Evolutionary conservation across 306 rosid genomes (phyloP).

Genomic region (Carpinus viminea): DNA sequence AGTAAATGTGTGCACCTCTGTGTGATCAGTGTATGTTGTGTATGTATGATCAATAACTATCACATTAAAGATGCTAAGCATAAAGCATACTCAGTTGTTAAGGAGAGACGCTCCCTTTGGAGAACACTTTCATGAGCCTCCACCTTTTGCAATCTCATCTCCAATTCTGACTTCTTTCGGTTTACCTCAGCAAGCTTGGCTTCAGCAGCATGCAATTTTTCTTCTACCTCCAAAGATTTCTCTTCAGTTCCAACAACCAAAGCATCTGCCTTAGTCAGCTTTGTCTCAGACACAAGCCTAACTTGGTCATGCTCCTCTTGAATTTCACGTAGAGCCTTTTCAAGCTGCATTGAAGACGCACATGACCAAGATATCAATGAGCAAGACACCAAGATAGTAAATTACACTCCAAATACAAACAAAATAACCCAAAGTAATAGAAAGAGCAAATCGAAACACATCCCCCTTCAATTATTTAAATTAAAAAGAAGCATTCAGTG

Average conservation of each 20-base stretch:
- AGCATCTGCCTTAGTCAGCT: conserved; percentile 61
- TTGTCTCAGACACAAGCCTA: conserved; percentile 54
- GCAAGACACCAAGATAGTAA: conserved; percentile 21
- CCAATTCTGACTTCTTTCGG: conserved; percentile 68
- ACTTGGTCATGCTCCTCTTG: conserved; percentile 58
- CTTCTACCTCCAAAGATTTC: conserved; percentile 60
- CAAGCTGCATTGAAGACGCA: conserved; percentile 57
- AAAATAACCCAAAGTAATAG: conserved; percentile 12
- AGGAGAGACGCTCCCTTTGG: conserved; percentile 63
- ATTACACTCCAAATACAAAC: background rate
- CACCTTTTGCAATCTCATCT: conserved; percentile 71
- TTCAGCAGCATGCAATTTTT: conserved; percentile 71
- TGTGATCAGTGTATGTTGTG: background rate
- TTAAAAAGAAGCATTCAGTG: background rate
- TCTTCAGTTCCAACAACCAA: conserved; percentile 75
- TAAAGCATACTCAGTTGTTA: conserved; percentile 63
- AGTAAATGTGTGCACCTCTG: background rate
- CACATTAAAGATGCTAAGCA: conserved; percentile 9
- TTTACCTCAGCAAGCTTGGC: conserved; percentile 76
- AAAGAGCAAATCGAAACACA: conserved; percentile 1
- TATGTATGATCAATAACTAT: background rate
- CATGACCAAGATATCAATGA: conserved; percentile 22
- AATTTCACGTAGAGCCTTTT: conserved; percentile 60
- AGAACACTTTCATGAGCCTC: conserved; percentile 71
- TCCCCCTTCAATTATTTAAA: background rate